Evolutionary conservation across 2,329 filamentous ascomycete species (phyloP), one percentile per base, ranked within the genome.

Genomic region (Epichloe uncinata): DNA sequence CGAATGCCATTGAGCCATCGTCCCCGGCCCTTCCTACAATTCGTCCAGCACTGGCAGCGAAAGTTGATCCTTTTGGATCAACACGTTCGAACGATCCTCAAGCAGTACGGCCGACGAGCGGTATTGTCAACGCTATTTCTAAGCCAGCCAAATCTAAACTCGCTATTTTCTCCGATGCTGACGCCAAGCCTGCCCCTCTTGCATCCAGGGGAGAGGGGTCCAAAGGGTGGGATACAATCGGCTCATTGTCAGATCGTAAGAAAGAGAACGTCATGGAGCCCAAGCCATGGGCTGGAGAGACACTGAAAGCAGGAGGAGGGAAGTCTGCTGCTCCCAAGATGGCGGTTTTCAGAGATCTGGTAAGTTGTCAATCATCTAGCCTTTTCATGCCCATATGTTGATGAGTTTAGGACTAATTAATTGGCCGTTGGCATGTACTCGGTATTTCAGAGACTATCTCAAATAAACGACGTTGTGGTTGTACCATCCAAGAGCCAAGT

Each of bases 371-470:
- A 63, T 58, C 56, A 55, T 56, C 58, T 55, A 55, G 56, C 57
- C 54, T 58, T 56, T 55, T 57, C 56, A 58, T 61, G 69, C 64
- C 73, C 77, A 75, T 66, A 75, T 88, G 79, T 93, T 93, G 87
- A 93, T 89, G 75, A 82, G 78, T 75, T 79, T 79, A 96, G 90
- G 89, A 95, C 90, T 96, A 95, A 96, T 91, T 68, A 77, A 79
- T 76, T 62, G 60, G 56, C 60, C 61, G 58, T 62, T 63, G 66
- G 58, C 68, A 61, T 69, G 63, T 69, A 49, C 62, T 65, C 51
- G 73, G 58, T 66, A 66, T 50, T 61, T 63, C 73, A 82, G 79
- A 78, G 73, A 67, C 69, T 74, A 62, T 68, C 74, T 61, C 77
- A 78, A 70, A 74, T 81, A 71, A 72, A 80, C 69, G 78, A 78